Conservation (phyloP, 2,329 filamentous ascomycete genomes). For the Alternaria brassicicola region DNA sequence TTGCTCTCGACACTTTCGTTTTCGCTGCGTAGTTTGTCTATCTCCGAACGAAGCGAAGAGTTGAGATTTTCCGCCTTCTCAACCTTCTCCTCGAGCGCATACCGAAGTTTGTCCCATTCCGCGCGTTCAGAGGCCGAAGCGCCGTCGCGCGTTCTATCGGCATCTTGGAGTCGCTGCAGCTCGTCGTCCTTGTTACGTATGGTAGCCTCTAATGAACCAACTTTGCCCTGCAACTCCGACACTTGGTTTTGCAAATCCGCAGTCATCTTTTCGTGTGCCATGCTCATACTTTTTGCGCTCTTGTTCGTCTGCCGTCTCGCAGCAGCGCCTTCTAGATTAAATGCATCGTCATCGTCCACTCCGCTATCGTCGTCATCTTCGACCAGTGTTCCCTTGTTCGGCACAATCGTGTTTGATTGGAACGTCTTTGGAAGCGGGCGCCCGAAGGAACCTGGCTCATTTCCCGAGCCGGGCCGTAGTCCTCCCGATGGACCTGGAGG, state of each 20-base stretch:
- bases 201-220: slow-evolving; percentile 72
- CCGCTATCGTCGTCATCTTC: slow-evolving; percentile 74
- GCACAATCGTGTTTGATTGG: slow-evolving; percentile 94
- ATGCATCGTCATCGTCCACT: slow-evolving; percentile 64
- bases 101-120: slow-evolving; percentile 70
- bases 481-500: slow-evolving; percentile 49
- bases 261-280: slow-evolving; percentile 55
- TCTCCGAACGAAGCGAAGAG: slow-evolving; percentile 76
- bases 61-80: slow-evolving; percentile 78
- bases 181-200: slow-evolving; percentile 75
- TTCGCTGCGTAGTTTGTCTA: slow-evolving; percentile 74
- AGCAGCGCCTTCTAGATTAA: slow-evolving; percentile 61
- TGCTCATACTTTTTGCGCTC: slow-evolving; percentile 44
- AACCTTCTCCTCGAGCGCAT: slow-evolving; percentile 74
- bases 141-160: slow-evolving; percentile 60
- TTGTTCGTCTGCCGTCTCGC: slow-evolving; percentile 55
- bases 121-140: slow-evolving; percentile 68
- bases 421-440: slow-evolving; percentile 86
- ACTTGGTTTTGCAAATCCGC: slow-evolving; percentile 83
- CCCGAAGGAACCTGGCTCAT: slow-evolving; percentile 64
- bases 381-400: slow-evolving; percentile 96
- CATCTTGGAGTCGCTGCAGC: slow-evolving; percentile 64
- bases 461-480: slow-evolving; percentile 31
- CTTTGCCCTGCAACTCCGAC: slow-evolving; percentile 72
- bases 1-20: slow-evolving; percentile 68